Conservation (phyloP, 768 basidiomycete genomes). For the Kwoniella pini region DNA sequence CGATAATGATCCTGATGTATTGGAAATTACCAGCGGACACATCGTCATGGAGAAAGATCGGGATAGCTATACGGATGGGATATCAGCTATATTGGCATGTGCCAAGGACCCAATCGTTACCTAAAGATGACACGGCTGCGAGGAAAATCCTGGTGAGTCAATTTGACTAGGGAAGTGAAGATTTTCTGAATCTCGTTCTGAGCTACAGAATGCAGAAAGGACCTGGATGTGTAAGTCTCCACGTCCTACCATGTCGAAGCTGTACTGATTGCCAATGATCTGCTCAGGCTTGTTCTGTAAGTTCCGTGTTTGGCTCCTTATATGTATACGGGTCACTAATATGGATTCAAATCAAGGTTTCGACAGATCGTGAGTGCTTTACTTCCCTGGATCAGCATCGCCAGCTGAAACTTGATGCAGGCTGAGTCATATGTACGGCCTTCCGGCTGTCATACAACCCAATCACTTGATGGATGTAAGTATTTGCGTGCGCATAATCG, state of each 20-base stretch:
- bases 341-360: slow-evolving; percentile 19
- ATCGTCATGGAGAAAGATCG: slow-evolving; percentile 35
- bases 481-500: not conserved
- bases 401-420: not conserved
- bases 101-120: slow-evolving; percentile 24
- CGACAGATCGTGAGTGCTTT: slow-evolving; percentile 29
- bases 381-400: not conserved
- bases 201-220: slow-evolving; percentile 28
- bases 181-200: not conserved
- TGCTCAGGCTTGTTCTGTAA: slow-evolving; percentile 31
- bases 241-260: not conserved
- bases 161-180: not conserved
- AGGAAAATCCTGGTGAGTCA: slow-evolving; percentile 33
- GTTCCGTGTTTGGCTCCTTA: slow-evolving; percentile 5
- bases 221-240: slow-evolving; percentile 39
- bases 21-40: slow-evolving; percentile 87
- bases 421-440: slow-evolving; percentile 21
- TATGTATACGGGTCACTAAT: not conserved
- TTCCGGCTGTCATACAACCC: slow-evolving; percentile 24
- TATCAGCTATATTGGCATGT: slow-evolving; percentile 39
- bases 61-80: slow-evolving; percentile 34
- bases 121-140: slow-evolving; percentile 29
- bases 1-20: slow-evolving; percentile 83
- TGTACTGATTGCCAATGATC: not conserved
- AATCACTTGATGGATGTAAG: slow-evolving; percentile 33